Evolutionary conservation across 192 early-diverging fungal species (phyloP), one percentile per base, ranked within the genome.

Genomic region (Backusella parvicylindrica): DNA sequence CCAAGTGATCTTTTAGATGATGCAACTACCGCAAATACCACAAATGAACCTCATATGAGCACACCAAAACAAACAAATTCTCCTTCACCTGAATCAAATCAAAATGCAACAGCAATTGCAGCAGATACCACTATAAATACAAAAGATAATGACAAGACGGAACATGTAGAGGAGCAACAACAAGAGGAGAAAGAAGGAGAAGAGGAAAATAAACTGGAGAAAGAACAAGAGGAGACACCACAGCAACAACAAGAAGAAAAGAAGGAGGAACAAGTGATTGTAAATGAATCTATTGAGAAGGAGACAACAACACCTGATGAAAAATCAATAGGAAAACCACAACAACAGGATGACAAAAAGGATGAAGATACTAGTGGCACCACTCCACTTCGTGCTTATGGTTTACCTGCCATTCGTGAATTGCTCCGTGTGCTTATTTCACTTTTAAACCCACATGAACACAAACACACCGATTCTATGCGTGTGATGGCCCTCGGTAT

Each of bases 391-490:
- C 53, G 81, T 53, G 81, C 92, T 2, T 95, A 92, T 81, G 94
- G 94, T 1, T 79, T 97, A 23, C 95, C 97, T 7, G 91, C 97
- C 1, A 94, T 95, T 40, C 85, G 92, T 33, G 98, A 99, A 82
- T 87, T 98, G 13, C 78, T 98, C 15, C 90, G 98, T 0, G 98
- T 98, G 0, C 85, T 99, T 5, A 92, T 96, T 23, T 93, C 94
- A 6, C 83, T 99, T 9, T 86, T 95, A 31, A 95, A 99, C 81
- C 97, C 97, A 13, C 89, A 90, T 26, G 95, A 98, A 71, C 84
- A 92, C 73, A 91, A 93, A 71, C 97, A 98, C 82, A 98, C 95
- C 0, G 98, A 99, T 80, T 91, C 95, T 0, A 93, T 98, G 89
- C 87, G 98, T 15, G 81, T 96, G 38, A 88, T 98, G 83, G 94